Percentiles rank a stretch among this genome's conserved stretches.
These are phyloP conservation scores for Trifolium pratense DNA, from an alignment of 306 rosid genomes.

Conservation along the genomic window DNA sequence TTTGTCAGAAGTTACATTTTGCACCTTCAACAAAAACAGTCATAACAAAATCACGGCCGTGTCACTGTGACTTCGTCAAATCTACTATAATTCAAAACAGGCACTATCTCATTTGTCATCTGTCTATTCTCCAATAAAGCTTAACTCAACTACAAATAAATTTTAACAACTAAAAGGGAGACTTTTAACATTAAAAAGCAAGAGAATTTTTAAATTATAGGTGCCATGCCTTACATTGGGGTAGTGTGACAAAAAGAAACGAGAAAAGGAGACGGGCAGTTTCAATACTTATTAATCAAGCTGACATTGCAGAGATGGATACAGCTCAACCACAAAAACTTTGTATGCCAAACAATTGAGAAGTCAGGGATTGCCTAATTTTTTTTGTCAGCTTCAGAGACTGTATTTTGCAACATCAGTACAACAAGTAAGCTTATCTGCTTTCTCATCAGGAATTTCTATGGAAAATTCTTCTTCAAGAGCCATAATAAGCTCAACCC, in stretches of 20 bases:
- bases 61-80: no score
- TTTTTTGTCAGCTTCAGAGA: constrained; percentile 52
- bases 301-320: constrained; percentile 7
- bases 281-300: constrained; percentile 20
- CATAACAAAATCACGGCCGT: no score
- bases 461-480: constrained; percentile 80
- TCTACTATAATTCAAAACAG: no score
- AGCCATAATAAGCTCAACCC: constrained; percentile 85
- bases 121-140: neutral
- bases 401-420: constrained; percentile 70
- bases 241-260: constrained; percentile 5
- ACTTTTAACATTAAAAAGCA: no score
- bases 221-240: neutral
- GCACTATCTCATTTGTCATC: neutral
- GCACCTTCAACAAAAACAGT: no score
- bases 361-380: constrained; percentile 44
- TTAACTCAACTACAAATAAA: neutral
- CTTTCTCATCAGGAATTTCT: constrained; percentile 80
- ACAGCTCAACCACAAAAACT: constrained; percentile 16
- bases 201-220: neutral
- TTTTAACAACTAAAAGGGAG: neutral
- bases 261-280: neutral
- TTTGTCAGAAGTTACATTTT: no score
- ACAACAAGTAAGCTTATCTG: constrained; percentile 73
- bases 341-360: constrained; percentile 5